Base-by-base conservation (phyloP, 1,284 basidiomycete species). In the Schizopora paradoxa region DNA sequence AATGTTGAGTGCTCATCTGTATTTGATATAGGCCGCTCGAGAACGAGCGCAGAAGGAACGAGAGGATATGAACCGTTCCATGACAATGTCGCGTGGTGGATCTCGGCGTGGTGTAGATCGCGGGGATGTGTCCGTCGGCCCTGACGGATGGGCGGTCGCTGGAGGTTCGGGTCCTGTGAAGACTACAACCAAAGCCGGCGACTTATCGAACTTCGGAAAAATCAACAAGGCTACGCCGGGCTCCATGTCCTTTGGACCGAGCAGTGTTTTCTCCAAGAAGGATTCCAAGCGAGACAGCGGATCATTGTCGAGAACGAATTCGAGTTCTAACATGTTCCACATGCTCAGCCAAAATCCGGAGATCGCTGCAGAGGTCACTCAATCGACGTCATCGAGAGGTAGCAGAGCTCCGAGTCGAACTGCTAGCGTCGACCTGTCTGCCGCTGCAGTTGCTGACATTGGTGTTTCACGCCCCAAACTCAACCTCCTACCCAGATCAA, bases 131-230 rank as follows among this genome's bases (percentile, higher is more conserved):
- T 58, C 66, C 58, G 63, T 68, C 39, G 73, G 74, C 31, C 72
- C 81, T 39, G 91, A 96, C 54, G 93, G 94, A 29, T 97, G 93
- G 92, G 79, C 86, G 23, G 83, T 87, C n/a, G 80, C 83, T 51
- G 77, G 80, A 53, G 62, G 72, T 51, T 54, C 70, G 13, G 72
- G 74, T 52, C 66, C 77, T 43, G 67, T 79, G 51, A 73, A 79
- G 26, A 78, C 79, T 41, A 79, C 79, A 42, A 69, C 82, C 51
- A 91, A 91, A 62, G 91, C 83, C 49, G 88, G 90, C 22, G 91
- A 94, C 62, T 73, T 95, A 43, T 86, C 87, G 26, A 78, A 86
- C 59, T 89, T 97, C 63, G 87, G 93, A 57, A 87, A 93, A 68
- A 85, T 92, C 61, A 78, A 64, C 63, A 88, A 86, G 62, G 63